Evolutionary conservation across 2,329 filamentous ascomycete genomes (phyloP), one percentile per base, ranked within the genome.

Genomic region (Xylaria hypoxylon): DNA sequence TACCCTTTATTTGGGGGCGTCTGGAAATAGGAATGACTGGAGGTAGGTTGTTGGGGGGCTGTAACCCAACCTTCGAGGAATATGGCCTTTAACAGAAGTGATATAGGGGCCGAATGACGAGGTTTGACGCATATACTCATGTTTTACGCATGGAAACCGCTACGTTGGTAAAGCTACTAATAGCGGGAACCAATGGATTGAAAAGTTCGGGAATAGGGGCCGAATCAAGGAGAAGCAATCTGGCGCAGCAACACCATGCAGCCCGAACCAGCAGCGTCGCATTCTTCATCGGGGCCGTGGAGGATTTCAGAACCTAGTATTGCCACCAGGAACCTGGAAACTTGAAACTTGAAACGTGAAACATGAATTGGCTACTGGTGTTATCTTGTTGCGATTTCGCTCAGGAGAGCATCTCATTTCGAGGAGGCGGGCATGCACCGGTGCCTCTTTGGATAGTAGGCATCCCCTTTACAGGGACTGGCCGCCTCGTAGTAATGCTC

Each of bases 321-420:
- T 64, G 38, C 61, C 31, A 53, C 38, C 42, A 47, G 10, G 31
- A 44, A 64, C 58, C 56, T 59, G 62, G 65, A 68, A 68, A 64
- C 65, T 55, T 50, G 24, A 58, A 40, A n/a, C n/a, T n/a, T n/a
- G n/a, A n/a, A n/a, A n/a, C n/a, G n/a, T 65, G 65, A 68, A 68
- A 64, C 65, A 59, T 50, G 24, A 58, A 40, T 40, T 58, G 38
- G 53, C 3, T 28, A 44, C 11, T 38, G 56, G 19, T 22, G 26
- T 38, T 45, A 26, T 55, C 40, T 50, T 59, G 19, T 24, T 42
- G 40, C 45, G 35, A 55, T 64, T 45, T 64, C 42, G 56, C 44
- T 40, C 22, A 26, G 56, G 50, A 59, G 35, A 31, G 38, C 28
- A 47, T 33, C 2, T 58, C 35, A 24, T 59, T 33, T 28, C 40